These are phyloP conservation scores for Babesia gibsoni DNA, from an alignment of 169 alveolate species.

Conservation along the genomic window DNA sequence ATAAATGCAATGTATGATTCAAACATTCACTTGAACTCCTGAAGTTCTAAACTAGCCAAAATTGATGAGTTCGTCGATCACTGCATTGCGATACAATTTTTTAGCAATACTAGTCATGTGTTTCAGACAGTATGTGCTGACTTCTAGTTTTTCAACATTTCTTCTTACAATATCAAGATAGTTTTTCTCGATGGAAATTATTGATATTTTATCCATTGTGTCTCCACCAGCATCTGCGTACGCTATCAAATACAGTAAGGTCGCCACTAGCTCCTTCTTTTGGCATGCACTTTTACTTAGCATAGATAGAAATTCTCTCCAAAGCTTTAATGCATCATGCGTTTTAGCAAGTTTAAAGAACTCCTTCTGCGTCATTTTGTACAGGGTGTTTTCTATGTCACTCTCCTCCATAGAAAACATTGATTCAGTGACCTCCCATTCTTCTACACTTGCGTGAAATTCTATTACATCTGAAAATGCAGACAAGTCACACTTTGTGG, in stretches of 20 bases:
- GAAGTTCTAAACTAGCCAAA: too few species aligned
- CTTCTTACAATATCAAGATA: neutral
- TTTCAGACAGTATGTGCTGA: too few species aligned
- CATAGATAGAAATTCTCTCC: neutral
- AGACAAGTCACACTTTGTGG: neutral
- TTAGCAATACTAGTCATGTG: too few species aligned
- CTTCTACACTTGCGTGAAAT: neutral
- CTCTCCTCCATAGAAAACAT: neutral
- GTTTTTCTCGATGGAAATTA: neutral
- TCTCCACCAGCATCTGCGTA: constrained; percentile 32
- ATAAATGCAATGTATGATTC: constrained; percentile 67
- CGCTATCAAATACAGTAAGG: constrained; percentile 10
- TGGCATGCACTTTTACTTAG: neutral
- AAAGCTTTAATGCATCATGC: neutral
- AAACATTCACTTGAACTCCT: too few species aligned
- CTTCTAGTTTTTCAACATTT: too few species aligned
- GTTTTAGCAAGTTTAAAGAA: neutral
- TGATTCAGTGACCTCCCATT: neutral
- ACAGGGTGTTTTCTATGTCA: neutral
- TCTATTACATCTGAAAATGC: neutral
- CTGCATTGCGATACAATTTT: too few species aligned
- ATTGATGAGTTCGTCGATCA: too few species aligned
- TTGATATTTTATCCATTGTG: neutral
- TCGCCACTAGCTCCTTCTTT: neutral
- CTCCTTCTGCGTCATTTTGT: neutral